Base-by-base conservation (phyloP, 305 asterid genomes). In the Solanum chacoense region DNA sequence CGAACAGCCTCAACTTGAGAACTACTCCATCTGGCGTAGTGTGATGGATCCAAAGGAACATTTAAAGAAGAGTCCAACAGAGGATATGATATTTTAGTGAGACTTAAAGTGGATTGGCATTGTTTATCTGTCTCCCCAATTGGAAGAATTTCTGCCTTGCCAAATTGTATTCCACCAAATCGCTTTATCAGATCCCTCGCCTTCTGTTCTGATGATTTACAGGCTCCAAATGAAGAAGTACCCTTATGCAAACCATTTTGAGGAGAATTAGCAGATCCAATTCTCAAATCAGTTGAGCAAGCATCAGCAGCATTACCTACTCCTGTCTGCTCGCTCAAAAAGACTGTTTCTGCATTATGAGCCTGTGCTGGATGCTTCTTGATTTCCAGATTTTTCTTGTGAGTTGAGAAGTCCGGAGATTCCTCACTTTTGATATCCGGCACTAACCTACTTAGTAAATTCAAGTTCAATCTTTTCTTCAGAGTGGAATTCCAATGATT, bases 401-500 rank as follows among this genome's bases (percentile, higher is more conserved):
- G 45, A n/a, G 83, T 86, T 42, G 74, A 69, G 87, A 89, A 89
- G 71, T 85, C 87, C 2, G 78, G 91, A 78, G 92, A 78, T 38
- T 72, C 71, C 86, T 67, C 86, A 89, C 88, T 92, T 79, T 55
- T 87, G 84, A 87, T 67, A 78, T 90, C 90, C 88, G 34, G 36
- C 63, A 89, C 88, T 87, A 93, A 88, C 88, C 69, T 74, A 87
- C 42, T 84, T 71, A 93, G 94, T 40, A 89, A 75, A 91, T 93
- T 93, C 50, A 92, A 89, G 89, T 94, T 93, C 24, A 91, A 90
- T 86, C 91, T 94, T 92, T 93, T 96, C 92, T 92, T 96, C 88
- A 91, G 55, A 18, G 94, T 93, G 91, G 95, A 92, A 91, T 96
- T 95, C 98, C 97, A 96, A 90, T 96, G 96, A 81, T 95, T 96